Conservation (phyloP, 1,284 basidiomycete genomes). For the Phellopilus nigrolimitatus region DNA sequence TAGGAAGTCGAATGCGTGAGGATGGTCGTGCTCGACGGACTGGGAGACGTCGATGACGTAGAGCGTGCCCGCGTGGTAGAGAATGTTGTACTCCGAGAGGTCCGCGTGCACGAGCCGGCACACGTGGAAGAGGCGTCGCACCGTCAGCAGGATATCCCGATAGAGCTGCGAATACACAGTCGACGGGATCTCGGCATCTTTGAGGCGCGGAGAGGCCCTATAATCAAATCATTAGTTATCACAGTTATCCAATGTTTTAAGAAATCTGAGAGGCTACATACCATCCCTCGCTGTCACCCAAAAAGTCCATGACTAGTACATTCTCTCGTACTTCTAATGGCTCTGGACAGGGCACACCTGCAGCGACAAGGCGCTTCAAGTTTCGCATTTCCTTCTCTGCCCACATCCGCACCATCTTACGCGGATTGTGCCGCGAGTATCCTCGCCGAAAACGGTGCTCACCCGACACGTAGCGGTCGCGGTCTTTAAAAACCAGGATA, state of each 20-base stretch:
- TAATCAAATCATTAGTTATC: conserved; percentile 11
- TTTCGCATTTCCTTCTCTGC: conserved; percentile 99
- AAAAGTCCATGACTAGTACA: conserved; percentile 93
- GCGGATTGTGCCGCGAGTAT: conserved; percentile 89
- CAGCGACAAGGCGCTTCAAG: conserved; percentile 75
- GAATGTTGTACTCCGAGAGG: conserved; percentile 96
- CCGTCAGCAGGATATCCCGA: conserved; percentile 72
- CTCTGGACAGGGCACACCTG: conserved; percentile 83
- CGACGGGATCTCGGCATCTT: conserved; percentile 73
- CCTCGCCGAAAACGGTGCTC: conserved; percentile 93
- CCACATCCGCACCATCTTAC: conserved; percentile 99
- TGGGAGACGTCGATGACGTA: conserved; percentile 99
- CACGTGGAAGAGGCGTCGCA: conserved; percentile 83
- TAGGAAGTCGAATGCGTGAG: conserved; percentile 92
- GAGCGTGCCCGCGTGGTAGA: conserved; percentile 78
- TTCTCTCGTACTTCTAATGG: conserved; percentile 95
- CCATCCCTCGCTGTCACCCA: conserved; percentile 82
- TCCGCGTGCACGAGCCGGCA: conserved; percentile 98
- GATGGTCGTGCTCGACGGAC: conserved; percentile 98
- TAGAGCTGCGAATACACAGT: conserved; percentile 65
- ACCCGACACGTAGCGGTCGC: conserved; percentile 89
- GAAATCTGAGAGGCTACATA: conserved; percentile 34
- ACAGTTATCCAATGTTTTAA: conserved; percentile 10
- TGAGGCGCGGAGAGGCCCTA: conserved; percentile 87
- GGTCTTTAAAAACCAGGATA: conserved; percentile 95